Conservation (phyloP, 192 early-diverging fungal genomes). For the Umbelopsis ramanniana region DNA sequence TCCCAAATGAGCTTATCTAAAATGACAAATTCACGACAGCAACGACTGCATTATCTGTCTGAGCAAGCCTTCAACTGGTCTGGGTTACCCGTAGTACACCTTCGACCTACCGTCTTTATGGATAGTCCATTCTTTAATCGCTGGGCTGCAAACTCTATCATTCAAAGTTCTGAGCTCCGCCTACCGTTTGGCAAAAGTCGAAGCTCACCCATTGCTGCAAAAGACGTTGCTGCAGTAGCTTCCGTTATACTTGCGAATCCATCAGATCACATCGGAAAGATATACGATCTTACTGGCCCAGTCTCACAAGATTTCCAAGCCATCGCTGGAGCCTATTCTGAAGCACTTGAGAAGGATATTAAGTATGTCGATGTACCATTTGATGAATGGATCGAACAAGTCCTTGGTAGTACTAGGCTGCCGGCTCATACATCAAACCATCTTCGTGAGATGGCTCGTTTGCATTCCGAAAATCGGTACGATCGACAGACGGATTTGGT, state of each 20-base stretch:
- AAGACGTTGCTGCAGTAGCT: background rate
- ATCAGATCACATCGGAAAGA: background rate
- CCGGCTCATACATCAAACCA: background rate
- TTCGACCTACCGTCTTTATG: background rate
- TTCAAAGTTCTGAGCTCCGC: background rate
- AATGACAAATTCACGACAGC: background rate
- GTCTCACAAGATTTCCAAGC: background rate
- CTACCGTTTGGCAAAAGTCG: background rate
- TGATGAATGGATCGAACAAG: background rate
- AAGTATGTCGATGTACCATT: background rate
- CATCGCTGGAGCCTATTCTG: background rate
- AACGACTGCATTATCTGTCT: background rate
- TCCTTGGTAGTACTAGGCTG: background rate
- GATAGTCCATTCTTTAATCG: background rate
- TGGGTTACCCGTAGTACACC: background rate
- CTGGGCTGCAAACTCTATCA: background rate
- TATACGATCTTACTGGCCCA: background rate
- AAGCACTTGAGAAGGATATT: background rate
- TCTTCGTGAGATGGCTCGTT: background rate
- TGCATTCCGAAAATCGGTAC: background rate
- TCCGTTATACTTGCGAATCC: background rate
- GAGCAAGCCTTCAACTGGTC: slow-evolving; percentile 3
- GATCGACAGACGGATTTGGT: background rate
- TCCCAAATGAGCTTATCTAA: background rate
- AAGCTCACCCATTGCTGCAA: background rate